A percentile compares a stretch with the other conserved stretches of the same genome.
Evolutionary conservation across 306 rosid species (phyloP).

Genomic region (Citrullus colocynthis): DNA sequence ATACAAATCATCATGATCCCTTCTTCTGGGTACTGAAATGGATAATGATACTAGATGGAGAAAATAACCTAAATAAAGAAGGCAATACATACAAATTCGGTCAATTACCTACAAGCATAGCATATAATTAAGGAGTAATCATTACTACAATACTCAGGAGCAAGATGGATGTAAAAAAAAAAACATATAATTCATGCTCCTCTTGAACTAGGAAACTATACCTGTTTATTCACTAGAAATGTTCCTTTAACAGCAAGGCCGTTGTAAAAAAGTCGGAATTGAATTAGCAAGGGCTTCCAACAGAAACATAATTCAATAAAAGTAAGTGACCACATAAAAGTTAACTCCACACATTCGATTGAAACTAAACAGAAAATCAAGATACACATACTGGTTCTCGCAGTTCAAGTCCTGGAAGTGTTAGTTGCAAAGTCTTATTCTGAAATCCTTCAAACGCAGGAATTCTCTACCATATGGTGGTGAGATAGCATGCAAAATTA

Average conservation of each 20-base stretch:
- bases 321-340: background rate
- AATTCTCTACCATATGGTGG: slow-evolving; percentile 15
- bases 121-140: background rate
- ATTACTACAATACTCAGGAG: background rate
- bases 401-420: slow-evolving; percentile 8
- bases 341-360: background rate
- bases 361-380: background rate
- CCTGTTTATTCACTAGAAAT: slow-evolving; percentile 55
- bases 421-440: slow-evolving; percentile 15
- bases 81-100: background rate
- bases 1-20: background rate
- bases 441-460: slow-evolving; percentile 13
- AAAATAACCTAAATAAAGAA: background rate
- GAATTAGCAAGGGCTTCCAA: slow-evolving; percentile 66
- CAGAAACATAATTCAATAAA: slow-evolving; percentile 15
- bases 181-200: background rate
- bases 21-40: background rate
- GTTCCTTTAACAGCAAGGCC: slow-evolving; percentile 75
- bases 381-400: slow-evolving; percentile 28
- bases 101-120: background rate
- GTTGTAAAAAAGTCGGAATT: slow-evolving; percentile 51
- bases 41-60: background rate
- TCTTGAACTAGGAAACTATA: slow-evolving; percentile 9
- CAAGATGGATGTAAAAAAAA: background rate
- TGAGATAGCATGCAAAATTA: background rate